Conservation (phyloP, 2,329 filamentous ascomycete genomes). For the Diatrype stigma region DNA sequence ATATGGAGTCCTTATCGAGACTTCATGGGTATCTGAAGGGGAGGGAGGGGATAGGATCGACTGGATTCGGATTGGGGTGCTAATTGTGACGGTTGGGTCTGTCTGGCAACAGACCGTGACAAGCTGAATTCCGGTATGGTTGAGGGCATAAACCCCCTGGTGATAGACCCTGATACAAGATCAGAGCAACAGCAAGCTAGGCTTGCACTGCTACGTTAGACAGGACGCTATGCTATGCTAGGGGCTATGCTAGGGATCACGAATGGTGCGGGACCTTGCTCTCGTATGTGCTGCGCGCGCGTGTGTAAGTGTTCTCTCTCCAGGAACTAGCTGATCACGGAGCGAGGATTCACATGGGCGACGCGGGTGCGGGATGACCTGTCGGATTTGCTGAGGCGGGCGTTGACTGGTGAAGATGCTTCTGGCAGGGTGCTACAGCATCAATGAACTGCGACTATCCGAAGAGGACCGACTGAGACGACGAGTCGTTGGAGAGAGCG, state of each 20-base stretch:
- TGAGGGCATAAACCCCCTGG: background rate
- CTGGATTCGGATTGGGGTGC: constrained; percentile 46
- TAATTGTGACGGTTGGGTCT: constrained; percentile 46
- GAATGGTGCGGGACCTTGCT: background rate
- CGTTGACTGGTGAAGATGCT: constrained; percentile 9
- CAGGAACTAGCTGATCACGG: background rate
- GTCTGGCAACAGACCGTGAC: constrained; percentile 26
- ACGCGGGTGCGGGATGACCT: constrained; percentile 2
- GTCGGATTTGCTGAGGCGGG: constrained; percentile 4
- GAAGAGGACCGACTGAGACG: constrained; percentile 3
- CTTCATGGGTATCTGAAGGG: constrained; percentile 36
- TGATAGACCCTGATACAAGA: background rate
- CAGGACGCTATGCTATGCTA: background rate
- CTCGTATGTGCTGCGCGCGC: background rate
- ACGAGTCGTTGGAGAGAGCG: background rate
- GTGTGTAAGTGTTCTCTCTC: background rate
- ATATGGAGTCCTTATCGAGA: constrained; percentile 25
- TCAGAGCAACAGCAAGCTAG: background rate
- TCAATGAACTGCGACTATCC: constrained; percentile 19
- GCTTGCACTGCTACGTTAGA: background rate
- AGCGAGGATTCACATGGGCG: background rate
- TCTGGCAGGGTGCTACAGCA: constrained; percentile 19
- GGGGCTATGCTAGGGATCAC: background rate
- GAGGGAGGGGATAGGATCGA: constrained; percentile 47
- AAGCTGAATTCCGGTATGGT: constrained; percentile 9